A percentile compares a stretch with the other conserved stretches of the same genome.
Evolutionary conservation across 1,284 basidiomycete species (phyloP).

Genomic region (Cystobasidium pallidum): DNA sequence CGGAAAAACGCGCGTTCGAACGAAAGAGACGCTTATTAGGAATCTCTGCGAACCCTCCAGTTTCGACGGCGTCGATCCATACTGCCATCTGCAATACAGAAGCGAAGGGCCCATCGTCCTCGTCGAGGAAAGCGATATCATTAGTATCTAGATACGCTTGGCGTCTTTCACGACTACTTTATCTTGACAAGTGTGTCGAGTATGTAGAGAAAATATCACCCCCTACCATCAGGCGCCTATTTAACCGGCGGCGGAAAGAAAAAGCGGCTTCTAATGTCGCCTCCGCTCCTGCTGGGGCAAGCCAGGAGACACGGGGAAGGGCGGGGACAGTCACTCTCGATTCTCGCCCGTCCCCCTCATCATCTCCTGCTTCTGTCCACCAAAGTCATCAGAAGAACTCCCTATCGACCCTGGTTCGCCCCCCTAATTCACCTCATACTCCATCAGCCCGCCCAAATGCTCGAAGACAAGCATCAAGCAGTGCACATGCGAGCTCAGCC

Average conservation of each 20-base stretch:
- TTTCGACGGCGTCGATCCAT: not conserved
- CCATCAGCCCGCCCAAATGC: not conserved
- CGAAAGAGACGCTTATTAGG: constrained; percentile 22
- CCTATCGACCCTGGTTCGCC: not conserved
- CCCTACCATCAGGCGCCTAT: not conserved
- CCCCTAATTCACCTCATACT: not conserved
- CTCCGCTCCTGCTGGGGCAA: not conserved
- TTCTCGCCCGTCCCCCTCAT: constrained; percentile 4
- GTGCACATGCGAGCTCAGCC: not conserved
- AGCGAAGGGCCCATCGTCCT: not conserved
- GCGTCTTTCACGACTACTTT: not conserved
- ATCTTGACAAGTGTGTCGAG: not conserved
- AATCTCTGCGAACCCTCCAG: not conserved
- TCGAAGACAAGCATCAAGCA: constrained; percentile 2
- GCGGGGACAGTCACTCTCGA: not conserved
- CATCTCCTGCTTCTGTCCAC: not conserved
- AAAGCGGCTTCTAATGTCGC: not conserved
- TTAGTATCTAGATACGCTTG: not conserved
- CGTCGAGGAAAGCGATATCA: not conserved
- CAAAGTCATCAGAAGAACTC: not conserved
- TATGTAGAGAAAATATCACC: not conserved
- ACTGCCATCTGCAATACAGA: not conserved
- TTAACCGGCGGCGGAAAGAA: constrained; percentile 7
- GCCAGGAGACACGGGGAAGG: not conserved
- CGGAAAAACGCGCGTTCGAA: constrained; percentile 1